Conservation (phyloP, 179 eudicot species). For the Silene noctiflora region DNA sequence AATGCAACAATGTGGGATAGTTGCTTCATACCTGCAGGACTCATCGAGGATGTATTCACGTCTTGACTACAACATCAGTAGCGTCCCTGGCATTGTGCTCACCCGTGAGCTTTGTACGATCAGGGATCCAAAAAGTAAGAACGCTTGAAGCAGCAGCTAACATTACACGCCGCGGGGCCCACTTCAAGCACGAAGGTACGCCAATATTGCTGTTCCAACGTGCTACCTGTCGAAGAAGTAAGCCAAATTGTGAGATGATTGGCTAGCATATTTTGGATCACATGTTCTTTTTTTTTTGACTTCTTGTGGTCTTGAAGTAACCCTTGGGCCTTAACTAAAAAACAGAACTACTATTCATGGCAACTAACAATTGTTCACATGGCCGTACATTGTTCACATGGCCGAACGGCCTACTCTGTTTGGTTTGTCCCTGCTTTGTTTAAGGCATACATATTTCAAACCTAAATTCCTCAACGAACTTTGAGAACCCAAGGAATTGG, state of each 20-base stretch:
- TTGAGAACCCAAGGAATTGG: no score
- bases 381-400: no score
- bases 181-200: slow-evolving; percentile 73
- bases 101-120: slow-evolving; percentile 28
- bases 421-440: no score
- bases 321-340: neutral
- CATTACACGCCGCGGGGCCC: slow-evolving; percentile 95
- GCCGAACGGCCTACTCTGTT: no score
- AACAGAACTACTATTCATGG: neutral
- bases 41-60: slow-evolving; percentile 23
- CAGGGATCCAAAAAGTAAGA: slow-evolving; percentile 93
- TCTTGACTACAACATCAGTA: slow-evolving; percentile 20
- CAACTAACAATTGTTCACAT: neutral
- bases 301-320: neutral
- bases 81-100: slow-evolving; percentile 29
- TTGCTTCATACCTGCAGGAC: neutral
- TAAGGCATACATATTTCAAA: no score
- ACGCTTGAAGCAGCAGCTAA: slow-evolving; percentile 90
- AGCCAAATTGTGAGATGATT: neutral
- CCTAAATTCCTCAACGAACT: no score
- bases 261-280: neutral
- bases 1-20: neutral
- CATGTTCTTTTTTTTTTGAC: neutral
- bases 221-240: slow-evolving; percentile 47
- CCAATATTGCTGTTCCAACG: slow-evolving; percentile 82